Percentiles rank a stretch among this genome's conserved stretches.
These are phyloP conservation scores for Alternaria gansuensis DNA, from an alignment of 2,329 filamentous ascomycete species.

Conservation along the genomic window DNA sequence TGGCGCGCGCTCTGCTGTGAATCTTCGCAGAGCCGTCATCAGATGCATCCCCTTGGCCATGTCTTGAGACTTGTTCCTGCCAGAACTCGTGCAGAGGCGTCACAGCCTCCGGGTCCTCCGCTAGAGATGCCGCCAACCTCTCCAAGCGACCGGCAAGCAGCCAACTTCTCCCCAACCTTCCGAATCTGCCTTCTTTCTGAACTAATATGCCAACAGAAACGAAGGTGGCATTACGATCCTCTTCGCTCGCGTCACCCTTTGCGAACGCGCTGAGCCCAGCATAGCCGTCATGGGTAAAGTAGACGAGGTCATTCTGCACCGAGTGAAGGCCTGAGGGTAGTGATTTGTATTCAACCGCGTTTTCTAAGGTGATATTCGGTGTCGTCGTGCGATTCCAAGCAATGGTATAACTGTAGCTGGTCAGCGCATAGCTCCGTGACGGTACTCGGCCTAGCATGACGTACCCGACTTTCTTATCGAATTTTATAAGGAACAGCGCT, in stretches of 20 bases:
- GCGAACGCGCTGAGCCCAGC: conserved; percentile 92
- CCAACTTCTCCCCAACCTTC: conserved; percentile 88
- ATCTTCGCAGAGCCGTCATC: conserved; percentile 23
- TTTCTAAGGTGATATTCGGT: conserved; percentile 77
- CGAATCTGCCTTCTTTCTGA: conserved; percentile 73
- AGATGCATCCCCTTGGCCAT: not conserved
- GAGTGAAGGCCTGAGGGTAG: conserved; percentile 92
- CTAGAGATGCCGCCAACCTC: conserved; percentile 71
- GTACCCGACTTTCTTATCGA: conserved; percentile 90
- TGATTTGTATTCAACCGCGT: conserved; percentile 94
- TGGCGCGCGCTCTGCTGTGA: conserved; percentile 46
- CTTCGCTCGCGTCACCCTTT: conserved; percentile 80
- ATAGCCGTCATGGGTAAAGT: conserved; percentile 86
- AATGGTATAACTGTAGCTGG: conserved; percentile 72
- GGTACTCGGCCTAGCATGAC: conserved; percentile 27
- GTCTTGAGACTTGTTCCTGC: conserved; percentile 62
- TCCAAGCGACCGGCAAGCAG: conserved; percentile 80
- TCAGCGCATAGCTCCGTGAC: conserved; percentile 17
- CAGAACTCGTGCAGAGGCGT: conserved; percentile 80
- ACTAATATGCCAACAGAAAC: conserved; percentile 90
- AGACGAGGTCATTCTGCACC: conserved; percentile 84
- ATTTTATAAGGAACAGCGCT: conserved; percentile 87
- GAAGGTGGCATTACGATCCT: conserved; percentile 87
- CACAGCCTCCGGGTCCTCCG: conserved; percentile 70
- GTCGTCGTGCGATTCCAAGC: conserved; percentile 80